Evolutionary conservation across 345 rosid genomes (phyloP), one percentile per base, ranked within the genome.

Genomic region (Salix arbutifolia): DNA sequence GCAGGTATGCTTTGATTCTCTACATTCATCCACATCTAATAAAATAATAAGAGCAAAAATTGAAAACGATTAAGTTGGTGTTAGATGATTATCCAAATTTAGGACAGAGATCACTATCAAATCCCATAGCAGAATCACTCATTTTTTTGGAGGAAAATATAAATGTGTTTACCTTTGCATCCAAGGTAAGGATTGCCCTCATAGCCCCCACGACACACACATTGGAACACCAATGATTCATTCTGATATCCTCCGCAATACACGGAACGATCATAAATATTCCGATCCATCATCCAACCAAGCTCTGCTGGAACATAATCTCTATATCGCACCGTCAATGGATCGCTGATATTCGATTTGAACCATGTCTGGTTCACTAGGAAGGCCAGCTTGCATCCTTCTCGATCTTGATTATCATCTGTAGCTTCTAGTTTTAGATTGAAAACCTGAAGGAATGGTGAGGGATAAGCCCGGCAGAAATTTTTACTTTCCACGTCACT

Each of bases 161-260:
- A 3, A 25, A 58, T 3, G 28, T 25, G 61, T 23, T 33, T 61
- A 31, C 42, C 37, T 46, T 2, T 48, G 21, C 38, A 16, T 1
- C 40, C 40, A 28, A 4, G 42, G 37, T 50, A 60, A 23, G 67
- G 31, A 6, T 6, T 60, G 37, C 48, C 48, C 42, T 30, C 61
- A 46, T 2, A 70, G 1, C 74, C 40, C 14, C 8, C 0, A 0
- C 0, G 0, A 18, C 56, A 69, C 4, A 7, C 19, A 66, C 42
- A 66, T 44, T 44, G 18, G 16, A 18, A 44, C 13, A 1, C 16
- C 0, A 48, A 48, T 4, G 53, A 13, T 3, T 0, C 1, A 12
- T 13, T 4, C 3, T 2, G 2, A 2, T 3, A 8, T 23, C 4
- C 13, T 23, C 1, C 0, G 50, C 50, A 46, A 46, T 0, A 0